A percentile compares a stretch with the other conserved stretches of the same genome.
phyloP scores from a whole-genome alignment of 495 filamentous ascomycete species.

The Aspergillus coremiiformis region DNA sequence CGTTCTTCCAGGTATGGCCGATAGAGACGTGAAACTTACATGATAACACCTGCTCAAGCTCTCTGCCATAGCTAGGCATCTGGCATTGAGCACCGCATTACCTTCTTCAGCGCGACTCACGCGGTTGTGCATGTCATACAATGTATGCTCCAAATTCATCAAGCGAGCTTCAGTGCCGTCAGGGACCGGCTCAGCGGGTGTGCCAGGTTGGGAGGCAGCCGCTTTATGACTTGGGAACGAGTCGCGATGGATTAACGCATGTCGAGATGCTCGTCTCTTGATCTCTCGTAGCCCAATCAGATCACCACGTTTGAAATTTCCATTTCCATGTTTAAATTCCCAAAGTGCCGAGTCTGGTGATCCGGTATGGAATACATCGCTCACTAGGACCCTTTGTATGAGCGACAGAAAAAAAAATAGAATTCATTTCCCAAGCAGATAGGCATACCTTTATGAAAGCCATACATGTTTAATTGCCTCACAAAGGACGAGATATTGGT shows the following conservation, averaged over 20 bases:
- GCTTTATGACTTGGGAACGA: conserved; percentile 77
- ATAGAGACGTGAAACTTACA: conserved; percentile 34
- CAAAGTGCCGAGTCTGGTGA: conserved; percentile 92
- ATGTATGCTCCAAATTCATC: conserved; percentile 65
- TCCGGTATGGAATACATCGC: conserved; percentile 96
- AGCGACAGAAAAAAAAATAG: conserved; percentile 1
- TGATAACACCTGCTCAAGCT: conserved; percentile 71
- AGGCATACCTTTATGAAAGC: conserved; percentile 91
- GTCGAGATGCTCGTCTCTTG: conserved; percentile 91
- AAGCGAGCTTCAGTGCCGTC: conserved; percentile 72
- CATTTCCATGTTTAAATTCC: conserved; percentile 99
- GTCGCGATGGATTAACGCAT: conserved; percentile 91
- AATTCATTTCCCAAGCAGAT: background rate
- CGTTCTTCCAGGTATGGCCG: background rate
- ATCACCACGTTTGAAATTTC: conserved; percentile 94
- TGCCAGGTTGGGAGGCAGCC: conserved; percentile 67
- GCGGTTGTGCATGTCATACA: conserved; percentile 72
- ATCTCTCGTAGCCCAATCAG: conserved; percentile 88
- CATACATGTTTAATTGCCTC: conserved; percentile 97
- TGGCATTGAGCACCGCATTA: conserved; percentile 66
- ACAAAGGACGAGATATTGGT: conserved; percentile 99
- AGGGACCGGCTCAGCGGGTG: conserved; percentile 73
- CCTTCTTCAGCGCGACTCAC: conserved; percentile 78
- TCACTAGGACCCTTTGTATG: conserved; percentile 51
- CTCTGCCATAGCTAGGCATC: conserved; percentile 76